Base-by-base conservation (phyloP, 352 stramenopile genomes). In the Elongisporangium prolatum region DNA sequence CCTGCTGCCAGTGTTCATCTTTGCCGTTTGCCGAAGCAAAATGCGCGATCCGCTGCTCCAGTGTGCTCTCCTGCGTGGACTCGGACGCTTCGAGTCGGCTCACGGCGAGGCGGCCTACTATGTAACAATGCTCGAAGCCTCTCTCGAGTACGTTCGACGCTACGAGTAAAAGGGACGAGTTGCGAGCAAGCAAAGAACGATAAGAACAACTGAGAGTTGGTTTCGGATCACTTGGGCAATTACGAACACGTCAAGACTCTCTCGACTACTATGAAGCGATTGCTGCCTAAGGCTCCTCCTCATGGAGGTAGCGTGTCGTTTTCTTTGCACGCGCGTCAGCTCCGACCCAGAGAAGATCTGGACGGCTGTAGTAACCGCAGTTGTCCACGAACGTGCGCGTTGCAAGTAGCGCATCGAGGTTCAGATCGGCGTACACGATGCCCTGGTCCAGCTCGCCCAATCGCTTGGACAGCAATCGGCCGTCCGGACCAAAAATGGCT, bases 81-180 rank as follows among this genome's bases (percentile, higher is more conserved):
- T 81, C 7, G 77, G 53, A 37, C 54, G 57, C 17, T 72, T 78
- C 20, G 61, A 60, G 14, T 72, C 69, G n/a, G 53, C 67, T 21
- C 34, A 66, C 25, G 72, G 72, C 21, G 69, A 81, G 67, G 49
- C 49, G 17, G 65, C 57, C 44, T 78, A 76, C 60, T 81, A 81
- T 63, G 56, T 81, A 50, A 81, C 72, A 37, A 81, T 77, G 69
- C 60, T 81, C 5, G 72, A 76, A 22, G 68, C 72, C 34, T 62
- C 72, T 34, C 44, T 77, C 9, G 65, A 77, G 56, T 80, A 69
- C 52, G 58, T 73, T 8, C 28, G 28, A 13, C 28, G 28, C 28
- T 40, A 40, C 28, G 28, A 40, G 9, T 40, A 8, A 34, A 34
- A 34, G 4, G 4, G 4, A 4, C 28, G 28, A 40, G 5, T 5